These are phyloP conservation scores for Ustilago cynodontis DNA, from an alignment of 1,284 basidiomycete species.

Conservation along the genomic window DNA sequence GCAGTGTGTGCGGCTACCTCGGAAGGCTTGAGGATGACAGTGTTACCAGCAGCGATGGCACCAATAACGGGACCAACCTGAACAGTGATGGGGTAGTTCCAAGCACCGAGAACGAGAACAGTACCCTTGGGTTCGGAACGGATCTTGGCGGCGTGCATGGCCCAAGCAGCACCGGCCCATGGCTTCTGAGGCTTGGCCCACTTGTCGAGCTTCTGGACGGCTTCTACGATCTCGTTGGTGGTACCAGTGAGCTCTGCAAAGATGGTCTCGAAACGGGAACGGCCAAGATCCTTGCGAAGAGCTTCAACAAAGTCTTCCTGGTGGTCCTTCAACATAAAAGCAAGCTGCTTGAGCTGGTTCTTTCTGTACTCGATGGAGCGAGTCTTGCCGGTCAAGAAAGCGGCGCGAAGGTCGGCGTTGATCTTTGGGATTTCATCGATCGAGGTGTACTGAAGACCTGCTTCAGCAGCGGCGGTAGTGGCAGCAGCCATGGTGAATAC, in stretches of 20 bases:
- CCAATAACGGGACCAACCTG: conserved; percentile 70
- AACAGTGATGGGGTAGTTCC: conserved; percentile 68
- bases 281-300: conserved; percentile 75
- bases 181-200: conserved; percentile 69
- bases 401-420: conserved; percentile 72
- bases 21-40: conserved; percentile 75
- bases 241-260: conserved; percentile 67
- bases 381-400: conserved; percentile 75
- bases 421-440: conserved; percentile 64
- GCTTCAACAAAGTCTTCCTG: conserved; percentile 73
- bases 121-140: conserved; percentile 71
- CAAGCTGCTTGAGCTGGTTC: conserved; percentile 77
- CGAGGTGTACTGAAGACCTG: conserved; percentile 50
- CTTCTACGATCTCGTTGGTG: conserved; percentile 75
- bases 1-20: conserved; percentile 80
- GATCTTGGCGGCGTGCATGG: conserved; percentile 65
- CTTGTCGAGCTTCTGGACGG: conserved; percentile 77
- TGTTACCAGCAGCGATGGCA: conserved; percentile 71
- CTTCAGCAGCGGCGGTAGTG: conserved; percentile 44
- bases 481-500: conserved; percentile 31
- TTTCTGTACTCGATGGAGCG: conserved; percentile 75
- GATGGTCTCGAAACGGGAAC: conserved; percentile 70
- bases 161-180: conserved; percentile 66
- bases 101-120: conserved; percentile 72
- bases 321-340: conserved; percentile 77